Evolutionary conservation across 331 rosid genomes (phyloP), one percentile per base, ranked within the genome.

Genomic region (Rhamnella rubrinervis): DNA sequence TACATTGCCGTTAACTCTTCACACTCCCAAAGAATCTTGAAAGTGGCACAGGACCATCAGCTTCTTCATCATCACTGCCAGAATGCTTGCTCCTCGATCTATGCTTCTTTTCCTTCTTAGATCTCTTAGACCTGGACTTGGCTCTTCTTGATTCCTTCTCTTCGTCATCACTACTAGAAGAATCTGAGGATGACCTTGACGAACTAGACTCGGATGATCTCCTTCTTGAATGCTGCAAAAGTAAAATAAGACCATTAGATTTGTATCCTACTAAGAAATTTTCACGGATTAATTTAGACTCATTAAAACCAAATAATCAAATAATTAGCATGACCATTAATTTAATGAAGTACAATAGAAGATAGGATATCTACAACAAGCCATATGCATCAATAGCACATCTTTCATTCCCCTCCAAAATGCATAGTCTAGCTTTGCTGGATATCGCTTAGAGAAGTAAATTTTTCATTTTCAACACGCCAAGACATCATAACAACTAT

Each of bases 31-130:
- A 95, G 84, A 95, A 95, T 85, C 85, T 88, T 37, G 97, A 95
- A 58, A 95, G 99, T 55, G 89, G 96, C 70, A 91, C 89, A 4
- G 97, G 99, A 18, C 99, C 99, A 31, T 63, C 87, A 15, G 74
- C 85, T 78, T 70, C 80, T 60, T 85, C 95, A 4, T 73, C 63
- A 12, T 73, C 88, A 8, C 81, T 69, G 37, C 84, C 75, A 66
- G 82, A 63, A 79, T 71, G 84, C 87, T 87, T 93, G 81, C 75
- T 72, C 77, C 81, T 88, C 49, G 92, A 85, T 85, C 77, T 91
- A 65, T 41, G 87, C 82, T 80, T 93, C 87, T 87, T 91, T 72
- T 91, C 97, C 91, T 84, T 89, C 85, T 85, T 91, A 21, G 89
- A 71, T 77, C 88, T 87, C 87, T 80, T 91, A 13, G 91, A 87